Base-by-base conservation (phyloP, 169 alveolate species). In the Theileria annulata region DNA sequence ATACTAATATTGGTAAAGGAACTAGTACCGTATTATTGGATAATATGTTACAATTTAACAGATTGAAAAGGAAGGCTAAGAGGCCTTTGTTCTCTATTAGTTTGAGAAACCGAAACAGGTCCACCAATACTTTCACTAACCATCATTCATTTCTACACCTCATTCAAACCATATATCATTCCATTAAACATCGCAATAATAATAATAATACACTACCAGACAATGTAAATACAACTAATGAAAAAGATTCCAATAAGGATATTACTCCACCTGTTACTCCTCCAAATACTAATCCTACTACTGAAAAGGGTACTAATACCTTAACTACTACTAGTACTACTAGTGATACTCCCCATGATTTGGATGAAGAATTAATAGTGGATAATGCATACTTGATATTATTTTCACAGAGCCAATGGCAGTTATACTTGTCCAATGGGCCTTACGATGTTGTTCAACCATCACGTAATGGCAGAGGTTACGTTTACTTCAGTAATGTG, bases 331-430 rank as follows among this genome's bases (percentile, higher is more conserved):
- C 51, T 8, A 42, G 13, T 42, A 8, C 51, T 42, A 3, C 47
- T 35, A 35, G 8, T 35, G 8, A 3, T 35, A 27, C 21, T 4
- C 3, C 21, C 59, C 21, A 3, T 5, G 77, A 59, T 4, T 28
- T 3, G 4, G 71, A 0, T 5, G 58, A 82, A 51, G 59, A 62
- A 8, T n/a, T 35, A 0, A 4, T 13, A 0, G 66, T 75, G 0
- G 86, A 82, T 76, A 77, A 82, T 60, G 68, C 75, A 12, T 84
- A 77, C 79, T 25, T 84, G 49, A 21, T 84, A 10, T 1, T 84
- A 15, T 6, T 84, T 49, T 48, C 86, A 17, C 69, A 58, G 31
- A 8, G 54, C 12, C 81, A 84, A 64, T 77, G 81, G 81, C 77
- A 76, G 51, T n/a, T 63, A 25, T 84, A 84, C 63, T 2, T 75